Percentiles rank a stretch among this genome's conserved stretches.
These are phyloP conservation scores for Boletus vinaceobasis DNA, from an alignment of 768 basidiomycete species.

Conservation along the genomic window DNA sequence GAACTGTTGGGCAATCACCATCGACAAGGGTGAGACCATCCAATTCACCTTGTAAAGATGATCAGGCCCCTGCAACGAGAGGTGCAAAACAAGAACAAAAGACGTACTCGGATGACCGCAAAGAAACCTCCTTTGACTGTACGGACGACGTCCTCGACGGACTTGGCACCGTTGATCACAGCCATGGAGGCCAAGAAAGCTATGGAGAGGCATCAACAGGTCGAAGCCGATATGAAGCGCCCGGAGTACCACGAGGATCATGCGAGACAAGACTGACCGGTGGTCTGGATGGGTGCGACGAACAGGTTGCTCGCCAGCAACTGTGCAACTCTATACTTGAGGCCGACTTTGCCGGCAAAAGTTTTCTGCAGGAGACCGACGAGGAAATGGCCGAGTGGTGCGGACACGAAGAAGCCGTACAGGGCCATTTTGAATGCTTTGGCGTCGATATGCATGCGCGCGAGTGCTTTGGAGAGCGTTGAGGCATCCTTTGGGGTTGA, in stretches of 20 bases:
- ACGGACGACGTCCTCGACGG: slow-evolving; percentile 57
- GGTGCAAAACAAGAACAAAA: background rate
- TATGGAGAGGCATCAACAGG: slow-evolving; percentile 20
- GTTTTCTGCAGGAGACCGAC: slow-evolving; percentile 68
- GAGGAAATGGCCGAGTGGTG: slow-evolving; percentile 75
- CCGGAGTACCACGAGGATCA: background rate
- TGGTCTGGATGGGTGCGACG: slow-evolving; percentile 70
- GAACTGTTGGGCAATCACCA: slow-evolving; percentile 76
- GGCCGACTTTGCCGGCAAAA: slow-evolving; percentile 70
- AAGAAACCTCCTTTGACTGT: slow-evolving; percentile 74
- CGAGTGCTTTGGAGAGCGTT: slow-evolving; percentile 48
- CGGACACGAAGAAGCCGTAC: slow-evolving; percentile 82
- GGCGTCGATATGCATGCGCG: slow-evolving; percentile 54
- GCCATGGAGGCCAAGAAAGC: slow-evolving; percentile 80
- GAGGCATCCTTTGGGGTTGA: slow-evolving; percentile 53
- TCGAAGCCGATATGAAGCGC: background rate
- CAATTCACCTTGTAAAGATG: slow-evolving; percentile 60
- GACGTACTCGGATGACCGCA: slow-evolving; percentile 63
- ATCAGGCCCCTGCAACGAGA: background rate
- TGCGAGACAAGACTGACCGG: slow-evolving; percentile 42
- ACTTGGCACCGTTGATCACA: slow-evolving; percentile 75
- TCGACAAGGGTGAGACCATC: slow-evolving; percentile 72
- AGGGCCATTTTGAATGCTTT: slow-evolving; percentile 81
- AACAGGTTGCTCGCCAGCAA: slow-evolving; percentile 75
- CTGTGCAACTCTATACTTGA: slow-evolving; percentile 63